A percentile compares a stretch with the other conserved stretches of the same genome.
Conservation (phyloP, 1,284 basidiomycete species). For the Papiliotrema laurentii region DNA sequence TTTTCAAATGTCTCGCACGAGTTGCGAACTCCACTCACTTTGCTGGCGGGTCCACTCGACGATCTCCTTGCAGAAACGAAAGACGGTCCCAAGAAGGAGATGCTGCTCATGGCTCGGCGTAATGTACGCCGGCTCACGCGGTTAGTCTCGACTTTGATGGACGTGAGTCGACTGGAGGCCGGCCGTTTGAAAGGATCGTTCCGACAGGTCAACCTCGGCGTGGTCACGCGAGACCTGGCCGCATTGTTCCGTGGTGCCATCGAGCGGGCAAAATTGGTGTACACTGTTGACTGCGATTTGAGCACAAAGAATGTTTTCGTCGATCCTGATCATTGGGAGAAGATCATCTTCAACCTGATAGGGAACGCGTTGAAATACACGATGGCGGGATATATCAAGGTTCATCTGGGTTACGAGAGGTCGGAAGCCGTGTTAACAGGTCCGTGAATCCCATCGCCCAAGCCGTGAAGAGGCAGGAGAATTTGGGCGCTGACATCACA, state of each 20-base stretch:
- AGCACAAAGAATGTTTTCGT: slow-evolving; percentile 37
- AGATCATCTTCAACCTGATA: slow-evolving; percentile 48
- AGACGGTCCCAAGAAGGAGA: slow-evolving; percentile 34
- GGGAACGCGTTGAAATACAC: slow-evolving; percentile 48
- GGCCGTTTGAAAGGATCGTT: slow-evolving; percentile 43
- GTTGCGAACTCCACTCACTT: slow-evolving; percentile 43
- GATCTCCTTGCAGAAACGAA: slow-evolving; percentile 30
- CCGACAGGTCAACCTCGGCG: slow-evolving; percentile 43
- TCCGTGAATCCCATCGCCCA: too few species aligned
- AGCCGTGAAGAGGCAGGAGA: too few species aligned
- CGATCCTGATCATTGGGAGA: slow-evolving; percentile 50
- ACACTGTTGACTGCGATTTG: slow-evolving; percentile 43
- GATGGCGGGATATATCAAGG: slow-evolving; percentile 26
- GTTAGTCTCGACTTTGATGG: slow-evolving; percentile 45
- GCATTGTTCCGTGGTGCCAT: slow-evolving; percentile 43
- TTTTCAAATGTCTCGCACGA: slow-evolving; percentile 15
- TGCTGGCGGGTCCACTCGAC: slow-evolving; percentile 45
- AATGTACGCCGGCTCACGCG: slow-evolving; percentile 39
- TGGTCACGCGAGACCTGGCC: slow-evolving; percentile 46
- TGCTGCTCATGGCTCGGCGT: slow-evolving; percentile 37
- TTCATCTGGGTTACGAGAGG: slow-evolving; percentile 24
- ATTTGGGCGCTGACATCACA: too few species aligned
- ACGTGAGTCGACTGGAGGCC: slow-evolving; percentile 44
- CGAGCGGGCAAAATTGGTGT: slow-evolving; percentile 36
- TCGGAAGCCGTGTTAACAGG: slow-evolving; percentile 28